Evolutionary conservation across 2,329 filamentous ascomycete species (phyloP), one percentile per base, ranked within the genome.

Genomic region (Endothia cerciana): DNA sequence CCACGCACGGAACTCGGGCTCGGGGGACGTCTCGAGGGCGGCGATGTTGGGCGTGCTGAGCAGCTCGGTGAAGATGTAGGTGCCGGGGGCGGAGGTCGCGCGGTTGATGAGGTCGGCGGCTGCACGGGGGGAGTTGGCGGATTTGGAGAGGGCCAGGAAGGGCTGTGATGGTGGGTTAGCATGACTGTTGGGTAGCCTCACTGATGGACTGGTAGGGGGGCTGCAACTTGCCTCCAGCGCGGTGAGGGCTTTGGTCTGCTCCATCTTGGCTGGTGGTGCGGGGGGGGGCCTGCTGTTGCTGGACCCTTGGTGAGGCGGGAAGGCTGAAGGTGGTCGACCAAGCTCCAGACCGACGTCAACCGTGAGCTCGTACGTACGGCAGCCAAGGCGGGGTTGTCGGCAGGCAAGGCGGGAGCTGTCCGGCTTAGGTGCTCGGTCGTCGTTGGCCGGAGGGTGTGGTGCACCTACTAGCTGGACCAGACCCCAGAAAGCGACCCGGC

Each of bases 11-110:
- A 47, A 36, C 1, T 83, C 80, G 72, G 90, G 87, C 59, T 96
- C 90, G 43, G 83, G 75, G 25, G 73, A 74, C 10, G 77, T 76
- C 47, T 82, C 82, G 55, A 98, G 88, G 15, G 87, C 84, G 77
- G 95, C 91, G 71, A 98, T 89, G 72, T 92, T 88, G 0, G 91
- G 88, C 1, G 89, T 88, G 72, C 91, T 85, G 45, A 99, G 88
- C n/a, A 99, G 89, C 80, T 98, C 94, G 71, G 91, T 88, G 81
- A 99, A 99, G 79, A 98, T 86, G 78, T 90, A 99, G 70, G 94
- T 97, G 78, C 93, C 92, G 36, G 91, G 88, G 64, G 89, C 89
- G n/a, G 93, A 93, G 60, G 93, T 98, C 68, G 94, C 95, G 79
- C 93, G 92, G 55, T 85, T 88, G 76, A 98, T 87, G 63, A 98